Conservation (phyloP, 2,329 filamentous ascomycete genomes). For the Pestalotiopsis sp. region DNA sequence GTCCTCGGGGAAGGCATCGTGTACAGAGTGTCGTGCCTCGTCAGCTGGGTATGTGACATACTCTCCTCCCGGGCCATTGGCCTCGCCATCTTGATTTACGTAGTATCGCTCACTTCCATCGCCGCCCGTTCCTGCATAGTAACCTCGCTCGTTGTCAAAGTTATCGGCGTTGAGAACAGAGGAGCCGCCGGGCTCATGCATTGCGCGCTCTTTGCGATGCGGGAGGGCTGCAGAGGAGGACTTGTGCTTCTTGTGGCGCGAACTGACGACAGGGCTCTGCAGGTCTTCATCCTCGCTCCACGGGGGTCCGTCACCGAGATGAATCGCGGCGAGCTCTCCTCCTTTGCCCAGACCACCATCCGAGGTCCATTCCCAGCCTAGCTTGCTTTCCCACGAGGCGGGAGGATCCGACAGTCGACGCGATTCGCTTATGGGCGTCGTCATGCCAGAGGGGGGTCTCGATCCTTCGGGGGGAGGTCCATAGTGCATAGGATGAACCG, state of each 20-base stretch:
- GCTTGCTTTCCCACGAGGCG: conserved; percentile 72
- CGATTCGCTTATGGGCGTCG: conserved; percentile 82
- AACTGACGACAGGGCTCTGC: conserved; percentile 86
- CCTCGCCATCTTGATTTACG: conserved; percentile 68
- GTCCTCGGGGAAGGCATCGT: conserved; percentile 47
- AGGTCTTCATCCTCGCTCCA: conserved; percentile 97
- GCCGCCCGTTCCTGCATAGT: conserved; percentile 66
- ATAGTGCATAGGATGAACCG: conserved; percentile 86
- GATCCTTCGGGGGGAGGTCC: conserved; percentile 81
- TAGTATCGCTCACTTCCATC: conserved; percentile 79
- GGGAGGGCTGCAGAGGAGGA: conserved; percentile 59
- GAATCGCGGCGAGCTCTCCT: conserved; percentile 78
- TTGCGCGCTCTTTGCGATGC: conserved; percentile 49
- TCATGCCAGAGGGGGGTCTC: conserved; percentile 72
- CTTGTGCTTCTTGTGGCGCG: conserved; percentile 84
- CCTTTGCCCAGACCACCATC: conserved; percentile 59
- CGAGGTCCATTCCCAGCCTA: conserved; percentile 60
- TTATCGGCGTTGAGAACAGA: conserved; percentile 50
- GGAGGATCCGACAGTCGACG: conserved; percentile 84
- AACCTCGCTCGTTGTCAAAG: conserved; percentile 66
- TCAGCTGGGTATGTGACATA: conserved; percentile 77
- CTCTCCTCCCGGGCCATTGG: conserved; percentile 78
- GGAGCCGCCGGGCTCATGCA: conserved; percentile 44
- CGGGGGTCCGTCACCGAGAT: conserved; percentile 85
- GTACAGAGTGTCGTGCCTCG: conserved; percentile 60